These are phyloP conservation scores for Blakeslea trispora DNA, from an alignment of 371 early-diverging fungal genomes.

Conservation along the genomic window DNA sequence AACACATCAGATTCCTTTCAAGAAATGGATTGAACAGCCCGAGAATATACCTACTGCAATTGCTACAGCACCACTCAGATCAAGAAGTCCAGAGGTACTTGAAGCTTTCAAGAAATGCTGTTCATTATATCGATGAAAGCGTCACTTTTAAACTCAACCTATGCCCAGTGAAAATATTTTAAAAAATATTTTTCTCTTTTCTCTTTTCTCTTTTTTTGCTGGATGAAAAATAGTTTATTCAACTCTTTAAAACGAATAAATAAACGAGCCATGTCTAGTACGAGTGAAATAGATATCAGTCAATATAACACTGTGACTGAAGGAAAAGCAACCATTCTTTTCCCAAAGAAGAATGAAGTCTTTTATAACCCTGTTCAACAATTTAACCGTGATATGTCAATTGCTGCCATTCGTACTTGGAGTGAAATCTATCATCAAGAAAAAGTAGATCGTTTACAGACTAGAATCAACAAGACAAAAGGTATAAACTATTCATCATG, in stretches of 20 bases:
- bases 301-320: slow-evolving; percentile 70
- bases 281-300: slow-evolving; percentile 40
- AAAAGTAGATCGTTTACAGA: slow-evolving; percentile 48
- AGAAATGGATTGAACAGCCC: slow-evolving; percentile 84
- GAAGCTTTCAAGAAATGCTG: slow-evolving; percentile 67
- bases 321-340: slow-evolving; percentile 88
- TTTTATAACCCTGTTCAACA: slow-evolving; percentile 99
- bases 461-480: slow-evolving; percentile 44
- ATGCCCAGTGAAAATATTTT: background rate
- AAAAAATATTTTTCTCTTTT: slow-evolving; percentile 7
- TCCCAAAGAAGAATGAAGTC: slow-evolving; percentile 89
- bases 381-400: slow-evolving; percentile 97
- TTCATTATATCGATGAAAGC: slow-evolving; percentile 43
- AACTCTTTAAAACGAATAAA: background rate
- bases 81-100: slow-evolving; percentile 55
- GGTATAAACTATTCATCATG: no score
- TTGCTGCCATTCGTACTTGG: slow-evolving; percentile 92
- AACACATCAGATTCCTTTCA: slow-evolving; percentile 57
- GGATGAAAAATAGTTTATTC: slow-evolving; percentile 7
- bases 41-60: slow-evolving; percentile 83
- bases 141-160: slow-evolving; percentile 2
- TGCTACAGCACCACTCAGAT: slow-evolving; percentile 76
- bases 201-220: background rate
- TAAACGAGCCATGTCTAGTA: slow-evolving; percentile 17
- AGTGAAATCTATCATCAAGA: slow-evolving; percentile 69